Percentiles rank a stretch among this genome's conserved stretches.
These are phyloP conservation scores for Dioscorea alata DNA, from an alignment of 106 monocot species.

Conservation along the genomic window DNA sequence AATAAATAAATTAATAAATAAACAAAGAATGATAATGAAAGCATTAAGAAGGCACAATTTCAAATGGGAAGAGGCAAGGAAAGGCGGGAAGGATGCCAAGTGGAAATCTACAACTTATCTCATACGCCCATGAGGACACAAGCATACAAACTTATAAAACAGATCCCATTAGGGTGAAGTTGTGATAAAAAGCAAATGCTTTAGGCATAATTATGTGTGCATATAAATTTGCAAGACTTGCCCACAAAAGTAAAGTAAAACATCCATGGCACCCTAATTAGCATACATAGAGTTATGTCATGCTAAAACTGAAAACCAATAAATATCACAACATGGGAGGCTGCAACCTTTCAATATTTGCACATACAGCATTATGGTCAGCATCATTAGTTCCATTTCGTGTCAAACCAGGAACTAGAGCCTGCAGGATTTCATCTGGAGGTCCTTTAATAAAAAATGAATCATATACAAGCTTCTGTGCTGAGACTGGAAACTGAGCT, in stretches of 20 bases:
- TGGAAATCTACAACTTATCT: too few species aligned
- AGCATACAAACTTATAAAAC: background rate
- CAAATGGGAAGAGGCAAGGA: too few species aligned
- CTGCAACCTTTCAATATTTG: slow-evolving; percentile 72
- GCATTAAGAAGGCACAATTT: too few species aligned
- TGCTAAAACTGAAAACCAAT: background rate
- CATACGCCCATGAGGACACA: too few species aligned
- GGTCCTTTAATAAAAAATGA: slow-evolving; percentile 75
- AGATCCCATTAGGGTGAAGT: background rate
- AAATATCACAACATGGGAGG: background rate
- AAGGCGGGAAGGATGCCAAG: too few species aligned
- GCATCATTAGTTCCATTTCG: slow-evolving; percentile 36
- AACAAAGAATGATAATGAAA: too few species aligned
- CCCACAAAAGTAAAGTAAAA: background rate
- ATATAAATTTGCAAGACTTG: background rate
- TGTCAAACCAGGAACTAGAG: slow-evolving; percentile 46
- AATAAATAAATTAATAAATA: too few species aligned
- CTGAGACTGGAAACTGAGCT: slow-evolving; percentile 34
- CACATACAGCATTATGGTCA: slow-evolving; percentile 32
- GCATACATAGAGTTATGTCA: background rate
- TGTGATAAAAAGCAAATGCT: background rate
- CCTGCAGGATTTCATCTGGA: slow-evolving; percentile 57
- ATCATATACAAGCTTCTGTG: slow-evolving; percentile 69
- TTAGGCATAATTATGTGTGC: background rate
- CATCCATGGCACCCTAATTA: background rate